Percentiles rank a stretch among this genome's conserved stretches.
phyloP scores from a whole-genome alignment of 345 rosid species.

The Citrus inodora region DNA sequence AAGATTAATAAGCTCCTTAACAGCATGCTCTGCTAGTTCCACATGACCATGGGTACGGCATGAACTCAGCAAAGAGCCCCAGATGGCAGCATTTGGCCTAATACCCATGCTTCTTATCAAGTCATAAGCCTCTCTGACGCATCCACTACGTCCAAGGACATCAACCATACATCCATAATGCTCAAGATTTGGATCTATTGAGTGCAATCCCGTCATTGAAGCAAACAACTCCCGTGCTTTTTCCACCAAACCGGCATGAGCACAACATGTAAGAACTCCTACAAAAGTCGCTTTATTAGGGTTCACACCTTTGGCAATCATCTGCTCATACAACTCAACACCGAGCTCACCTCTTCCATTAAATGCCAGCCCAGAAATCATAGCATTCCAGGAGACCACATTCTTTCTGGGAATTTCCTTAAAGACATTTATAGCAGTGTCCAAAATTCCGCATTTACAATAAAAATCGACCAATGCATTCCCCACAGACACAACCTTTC shows the following conservation, averaged over 20 bases:
- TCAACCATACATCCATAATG: conserved; percentile 78
- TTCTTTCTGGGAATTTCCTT: conserved; percentile 44
- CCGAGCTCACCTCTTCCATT: conserved; percentile 59
- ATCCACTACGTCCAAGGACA: conserved; percentile 59
- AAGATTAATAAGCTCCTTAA: conserved; percentile 46
- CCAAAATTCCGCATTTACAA: conserved; percentile 57
- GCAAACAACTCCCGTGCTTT: conserved; percentile 48
- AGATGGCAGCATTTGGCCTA: conserved; percentile 50
- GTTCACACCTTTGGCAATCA: conserved; percentile 36
- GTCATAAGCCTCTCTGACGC: conserved; percentile 53
- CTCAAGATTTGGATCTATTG: conserved; percentile 50
- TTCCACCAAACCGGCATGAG: conserved; percentile 55
- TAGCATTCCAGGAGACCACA: conserved; percentile 60
- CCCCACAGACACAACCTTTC: conserved; percentile 41
- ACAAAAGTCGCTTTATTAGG: conserved; percentile 56
- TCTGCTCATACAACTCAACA: conserved; percentile 46
- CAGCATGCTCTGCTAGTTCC: conserved; percentile 54
- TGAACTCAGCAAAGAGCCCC: conserved; percentile 73
- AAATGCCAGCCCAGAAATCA: conserved; percentile 65
- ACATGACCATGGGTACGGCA: conserved; percentile 60
- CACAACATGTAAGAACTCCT: conserved; percentile 60
- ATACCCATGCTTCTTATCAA: conserved; percentile 47
- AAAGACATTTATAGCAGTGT: conserved; percentile 40
- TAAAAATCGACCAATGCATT: conserved; percentile 66
- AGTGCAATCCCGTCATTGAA: conserved; percentile 36